phyloP scores from a whole-genome alignment of 163 green algal genomes.

The Scenedesmus sp. region DNA sequence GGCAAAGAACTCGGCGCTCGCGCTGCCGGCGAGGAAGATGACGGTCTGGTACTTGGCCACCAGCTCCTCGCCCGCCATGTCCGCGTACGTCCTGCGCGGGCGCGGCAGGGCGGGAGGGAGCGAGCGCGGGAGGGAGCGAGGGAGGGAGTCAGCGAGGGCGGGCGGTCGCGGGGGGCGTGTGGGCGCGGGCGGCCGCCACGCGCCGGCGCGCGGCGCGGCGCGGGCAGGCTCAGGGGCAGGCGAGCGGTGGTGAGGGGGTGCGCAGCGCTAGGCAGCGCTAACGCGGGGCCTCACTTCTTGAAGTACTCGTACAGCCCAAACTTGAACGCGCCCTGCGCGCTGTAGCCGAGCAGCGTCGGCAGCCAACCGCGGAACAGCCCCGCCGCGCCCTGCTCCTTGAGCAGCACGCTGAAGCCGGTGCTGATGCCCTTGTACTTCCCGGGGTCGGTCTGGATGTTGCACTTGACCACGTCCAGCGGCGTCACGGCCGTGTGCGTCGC shows the following conservation, averaged over 20 bases:
- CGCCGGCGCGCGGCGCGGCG: not conserved
- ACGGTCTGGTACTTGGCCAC: slow-evolving; percentile 89
- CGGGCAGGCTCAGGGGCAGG: not conserved
- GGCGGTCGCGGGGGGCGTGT: too few relatives aligned
- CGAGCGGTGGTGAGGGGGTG: too few relatives aligned
- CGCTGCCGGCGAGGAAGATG: slow-evolving; percentile 92
- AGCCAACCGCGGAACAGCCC: slow-evolving; percentile 90
- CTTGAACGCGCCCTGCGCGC: slow-evolving; percentile 90
- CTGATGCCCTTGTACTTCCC: slow-evolving; percentile 91
- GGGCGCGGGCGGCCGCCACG: too few relatives aligned
- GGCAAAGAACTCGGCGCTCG: slow-evolving; percentile 97
- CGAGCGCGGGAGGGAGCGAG: too few relatives aligned
- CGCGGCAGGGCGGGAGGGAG: too few relatives aligned
- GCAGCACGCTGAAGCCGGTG: slow-evolving; percentile 82
- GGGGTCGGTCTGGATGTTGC: slow-evolving; percentile 90
- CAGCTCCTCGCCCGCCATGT: slow-evolving; percentile 84
- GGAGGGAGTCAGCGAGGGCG: too few relatives aligned
- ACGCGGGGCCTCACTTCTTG: slow-evolving; percentile 92
- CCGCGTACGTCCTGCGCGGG: slow-evolving; percentile 79
- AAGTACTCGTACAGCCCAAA: slow-evolving; percentile 93
- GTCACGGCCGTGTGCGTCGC: slow-evolving; percentile 93
- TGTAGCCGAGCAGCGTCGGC: slow-evolving; percentile 93
- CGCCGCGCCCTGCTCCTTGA: slow-evolving; percentile 71
- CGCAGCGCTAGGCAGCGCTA: too few relatives aligned
- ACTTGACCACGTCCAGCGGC: slow-evolving; percentile 99